Evolutionary conservation across 2,329 filamentous ascomycete genomes (phyloP), one percentile per base, ranked within the genome.

Genomic region (Ambrosiella cleistominuta): DNA sequence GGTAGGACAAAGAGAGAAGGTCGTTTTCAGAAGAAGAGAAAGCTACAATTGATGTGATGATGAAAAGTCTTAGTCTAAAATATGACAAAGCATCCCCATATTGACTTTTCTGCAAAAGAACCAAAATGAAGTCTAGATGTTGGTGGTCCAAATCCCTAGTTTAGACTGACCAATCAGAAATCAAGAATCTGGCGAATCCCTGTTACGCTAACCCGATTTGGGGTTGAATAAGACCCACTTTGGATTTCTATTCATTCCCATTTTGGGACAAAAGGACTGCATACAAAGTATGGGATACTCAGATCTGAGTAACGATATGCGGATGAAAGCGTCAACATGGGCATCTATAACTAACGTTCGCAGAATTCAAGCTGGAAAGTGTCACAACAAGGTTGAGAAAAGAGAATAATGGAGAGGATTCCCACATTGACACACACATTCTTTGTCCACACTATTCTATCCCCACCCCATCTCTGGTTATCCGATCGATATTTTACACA

Each of bases 191-290:
- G 2, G 6, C 37, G 6, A 7, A 51, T n/a, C 39, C 39, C n/a
- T 36, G 19, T 51, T 9, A 49, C 45, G 15, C 9, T 51, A 51
- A 37, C 66, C 68, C 60, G 61, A 68, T 70, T 63, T 61, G 67
- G 68, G 63, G 60, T 49, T 68, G 66, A 70, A 70, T 70, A 70
- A 65, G 60, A 17, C 60, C 60, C 62, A 58, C 62, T 50, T 54
- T 60, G 47, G 11, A 60, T 61, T 36, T 68, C 64, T 68, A 69
- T 68, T 67, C 57, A 64, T 13, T n/a, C 17, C 51, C 15, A 55
- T 27, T 55, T 56, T 56, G 38, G 58, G 53, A 36, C 9, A 12
- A 35, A 51, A 51, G 9, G 47, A 51, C 19, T 7, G 19, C 27
- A 11, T 11, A 35, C 8, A 35, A 17, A 47, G 11, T 47, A 8